Base-by-base conservation (phyloP, 2,329 filamentous ascomycete genomes). In the Venturia asperata region DNA sequence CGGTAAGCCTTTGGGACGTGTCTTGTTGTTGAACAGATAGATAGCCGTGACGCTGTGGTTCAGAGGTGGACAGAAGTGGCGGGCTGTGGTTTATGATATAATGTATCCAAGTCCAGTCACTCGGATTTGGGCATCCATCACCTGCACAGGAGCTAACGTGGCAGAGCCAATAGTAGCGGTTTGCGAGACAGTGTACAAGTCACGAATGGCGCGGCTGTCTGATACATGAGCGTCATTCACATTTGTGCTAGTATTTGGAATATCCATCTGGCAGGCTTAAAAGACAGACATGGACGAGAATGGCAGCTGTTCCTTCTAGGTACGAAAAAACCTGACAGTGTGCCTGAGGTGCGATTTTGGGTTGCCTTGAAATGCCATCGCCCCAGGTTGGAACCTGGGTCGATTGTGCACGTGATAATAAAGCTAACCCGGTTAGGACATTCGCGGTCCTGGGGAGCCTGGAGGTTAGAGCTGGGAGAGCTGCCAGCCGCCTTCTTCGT, bases 401-500 rank as follows among this genome's bases (percentile, higher is more conserved):
- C n/a, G n/a, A n/a, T n/a, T n/a, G n/a, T 34, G 6, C 30, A 34
- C 30, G 30, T 34, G 30, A 34, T 34, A 34, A 34, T 34, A 3
- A 6, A 34, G 30, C 30, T 34, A 34, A 34, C 30, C 30, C 30
- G 30, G 6, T 34, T 34, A 3, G 30, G 30, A 34, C 30, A 34
- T 34, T 61, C 60, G 60, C 60, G 60, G 42, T 39, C 11, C 21
- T 61, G 30, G 60, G n/a, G 21, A 27, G 34, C 60, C 37, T 61
- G 19, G 49, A 34, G 49, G n/a, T 11, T 61, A 9, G 10, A 34
- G 30, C 3, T 34, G n/a, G 2, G 39, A 9, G 10, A 34, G 30
- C 3, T 34, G 3, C 30, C 30, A 34, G 6, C 30, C 30, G 30
- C 30, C 6, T 34, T 34, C 6, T 6, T 34, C 30, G 3, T 34